Percentiles rank a stretch among this genome's conserved stretches.
Conservation (phyloP, 805 yeast species). For the Suhomyces faveliae region DNA sequence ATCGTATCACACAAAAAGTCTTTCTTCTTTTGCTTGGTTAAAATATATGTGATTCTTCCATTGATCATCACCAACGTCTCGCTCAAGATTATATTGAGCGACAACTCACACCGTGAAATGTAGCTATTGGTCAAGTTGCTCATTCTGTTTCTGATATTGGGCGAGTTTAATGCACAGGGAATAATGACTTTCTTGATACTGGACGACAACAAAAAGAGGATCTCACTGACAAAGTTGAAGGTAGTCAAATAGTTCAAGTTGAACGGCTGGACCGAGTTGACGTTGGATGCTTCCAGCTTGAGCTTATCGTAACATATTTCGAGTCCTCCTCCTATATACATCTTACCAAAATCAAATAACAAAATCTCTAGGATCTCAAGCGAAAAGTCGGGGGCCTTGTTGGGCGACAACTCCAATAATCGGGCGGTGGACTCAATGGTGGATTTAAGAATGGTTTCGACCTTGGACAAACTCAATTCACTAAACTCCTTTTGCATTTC, state of each 20-base stretch:
- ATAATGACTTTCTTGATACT: constrained; percentile 72
- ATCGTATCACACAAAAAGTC: constrained; percentile 55
- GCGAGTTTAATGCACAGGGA: constrained; percentile 66
- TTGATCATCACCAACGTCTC: constrained; percentile 57
- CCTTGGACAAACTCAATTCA: constrained; percentile 41
- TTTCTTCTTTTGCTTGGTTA: constrained; percentile 68
- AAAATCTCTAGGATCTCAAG: constrained; percentile 66
- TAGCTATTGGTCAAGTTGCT: constrained; percentile 60
- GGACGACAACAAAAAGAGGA: constrained; percentile 63
- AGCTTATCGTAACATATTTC: constrained; percentile 62
- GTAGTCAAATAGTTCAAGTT: constrained; percentile 49
- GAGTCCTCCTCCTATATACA: constrained; percentile 71
- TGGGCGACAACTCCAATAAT: constrained; percentile 68
- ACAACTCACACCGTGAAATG: constrained; percentile 59
- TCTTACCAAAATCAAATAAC: constrained; percentile 66
- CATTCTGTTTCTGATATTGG: constrained; percentile 57
- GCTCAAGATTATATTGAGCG: constrained; percentile 61
- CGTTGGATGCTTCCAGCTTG: constrained; percentile 33
- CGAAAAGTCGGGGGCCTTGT: constrained; percentile 58
- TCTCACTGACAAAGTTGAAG: constrained; percentile 55
- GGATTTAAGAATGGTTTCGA: constrained; percentile 65
- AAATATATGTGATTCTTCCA: constrained; percentile 43
- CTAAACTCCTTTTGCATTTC: constrained; percentile 22
- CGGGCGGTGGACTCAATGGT: constrained; percentile 76
- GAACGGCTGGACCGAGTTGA: constrained; percentile 25